Evolutionary conservation across 345 rosid genomes (phyloP).

Genomic region (Viola odorata): DNA sequence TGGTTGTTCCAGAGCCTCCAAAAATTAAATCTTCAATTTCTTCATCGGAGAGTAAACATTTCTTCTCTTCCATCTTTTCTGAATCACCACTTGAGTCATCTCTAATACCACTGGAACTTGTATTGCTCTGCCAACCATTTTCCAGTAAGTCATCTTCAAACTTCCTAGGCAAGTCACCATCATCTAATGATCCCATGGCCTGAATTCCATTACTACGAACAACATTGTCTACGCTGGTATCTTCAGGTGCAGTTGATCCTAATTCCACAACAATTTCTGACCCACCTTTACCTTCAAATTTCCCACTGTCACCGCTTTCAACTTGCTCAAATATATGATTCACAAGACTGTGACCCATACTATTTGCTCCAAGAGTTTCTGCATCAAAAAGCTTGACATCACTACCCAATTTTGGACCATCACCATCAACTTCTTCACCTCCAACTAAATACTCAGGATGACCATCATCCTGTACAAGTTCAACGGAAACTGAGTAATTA

Average conservation of each 20-base stretch:
- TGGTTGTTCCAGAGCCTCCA: conserved; percentile 17
- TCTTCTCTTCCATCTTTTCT: conserved; percentile 9
- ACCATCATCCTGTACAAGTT: not conserved
- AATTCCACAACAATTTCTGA: conserved; percentile 13
- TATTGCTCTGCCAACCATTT: conserved; percentile 4
- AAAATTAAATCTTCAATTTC: conserved; percentile 25
- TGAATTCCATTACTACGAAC: conserved; percentile 5
- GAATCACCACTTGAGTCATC: conserved; percentile 13
- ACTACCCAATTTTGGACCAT: conserved; percentile 12
- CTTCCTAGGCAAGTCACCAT: conserved; percentile 6
- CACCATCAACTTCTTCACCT: not conserved
- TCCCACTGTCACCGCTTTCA: conserved; percentile 8
- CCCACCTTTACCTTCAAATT: conserved; percentile 16
- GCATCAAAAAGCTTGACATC: not conserved
- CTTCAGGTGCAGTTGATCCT: not conserved
- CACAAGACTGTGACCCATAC: too few relatives aligned
- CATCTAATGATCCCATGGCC: not conserved
- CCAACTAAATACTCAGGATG: not conserved
- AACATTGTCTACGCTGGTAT: conserved; percentile 3
- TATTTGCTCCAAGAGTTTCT: too few relatives aligned
- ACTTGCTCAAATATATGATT: not conserved
- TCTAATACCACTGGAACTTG: not conserved
- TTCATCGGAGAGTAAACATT: conserved; percentile 24
- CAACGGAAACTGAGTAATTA: conserved; percentile 17
- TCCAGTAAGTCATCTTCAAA: conserved; percentile 9